Evolutionary conservation across 1,284 basidiomycete genomes (phyloP), one percentile per base, ranked within the genome.

Genomic region (Austroboletus olivaceoglutinosus): DNA sequence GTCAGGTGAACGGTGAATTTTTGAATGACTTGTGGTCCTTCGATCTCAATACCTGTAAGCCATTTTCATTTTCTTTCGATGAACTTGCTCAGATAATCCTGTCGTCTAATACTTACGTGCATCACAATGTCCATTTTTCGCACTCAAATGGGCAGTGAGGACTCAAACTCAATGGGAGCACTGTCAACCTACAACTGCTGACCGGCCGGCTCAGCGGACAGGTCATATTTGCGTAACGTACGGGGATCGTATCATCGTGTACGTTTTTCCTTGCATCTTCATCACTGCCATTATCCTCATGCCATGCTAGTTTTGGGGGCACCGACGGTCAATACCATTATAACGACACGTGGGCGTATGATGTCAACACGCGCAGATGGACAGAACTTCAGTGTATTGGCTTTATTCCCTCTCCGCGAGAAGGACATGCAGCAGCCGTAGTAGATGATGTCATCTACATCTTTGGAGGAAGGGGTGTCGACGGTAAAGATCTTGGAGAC

Each of bases 291-390:
- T 51, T 61, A 41, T 60, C 36, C 38, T 18, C 37, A 48, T 61
- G 41, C 45, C 51, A 53, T 53, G 45, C 47, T 63, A 93, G 93
- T 50, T 99, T 99, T 62, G 97, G 97, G 43, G 97, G 97, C 47
- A 99, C 97, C 6, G 97, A 99, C 63, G 96, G 95, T 23, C 88
- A 91, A 67, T 99, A 93, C 72, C 97, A 99, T 70, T 99, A 99
- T 75, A 99, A 99, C 70, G 97, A 99, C 67, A 99, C 96, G 6
- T 99, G 97, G 97, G 81, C 87, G 23, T 98, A 93, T 70, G 94
- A 98, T 69, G 77, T 94, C 42, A 78, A 78, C 29, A 89, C 92
- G 0, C 81, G 82, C 51, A 81, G 73, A 43, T 99, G 97, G 97
- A 81, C 88, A 13, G 97, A 99, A 69, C 76, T 99, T 50, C 86